A percentile compares a stretch with the other conserved stretches of the same genome.
Evolutionary conservation across 2,329 filamentous ascomycete genomes (phyloP).

Genomic region (Aureobasidium sp.): DNA sequence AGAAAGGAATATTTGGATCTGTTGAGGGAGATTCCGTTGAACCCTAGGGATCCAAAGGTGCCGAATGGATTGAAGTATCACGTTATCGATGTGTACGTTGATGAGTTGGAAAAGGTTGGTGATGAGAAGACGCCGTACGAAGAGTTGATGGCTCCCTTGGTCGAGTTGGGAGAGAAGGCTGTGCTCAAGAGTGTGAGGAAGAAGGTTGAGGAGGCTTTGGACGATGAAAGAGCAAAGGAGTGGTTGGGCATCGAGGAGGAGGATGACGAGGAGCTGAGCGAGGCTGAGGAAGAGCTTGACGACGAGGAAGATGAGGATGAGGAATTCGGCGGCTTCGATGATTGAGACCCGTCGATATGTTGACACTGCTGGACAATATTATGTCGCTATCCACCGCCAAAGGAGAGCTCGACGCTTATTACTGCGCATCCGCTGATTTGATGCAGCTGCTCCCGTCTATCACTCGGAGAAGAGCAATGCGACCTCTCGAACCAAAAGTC

Average conservation of each 20-base stretch:
- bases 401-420: background rate
- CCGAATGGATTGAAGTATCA: slow-evolving; percentile 83
- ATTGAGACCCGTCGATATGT: slow-evolving; percentile 36
- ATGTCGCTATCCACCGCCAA: background rate
- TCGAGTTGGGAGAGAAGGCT: slow-evolving; percentile 48
- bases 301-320: slow-evolving; percentile 41
- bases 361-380: background rate
- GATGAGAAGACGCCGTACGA: slow-evolving; percentile 47
- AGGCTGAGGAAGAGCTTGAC: slow-evolving; percentile 30
- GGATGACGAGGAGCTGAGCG: slow-evolving; percentile 32
- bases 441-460: background rate
- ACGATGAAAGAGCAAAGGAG: slow-evolving; percentile 65
- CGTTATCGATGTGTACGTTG: slow-evolving; percentile 82
- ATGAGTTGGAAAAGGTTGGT: slow-evolving; percentile 72
- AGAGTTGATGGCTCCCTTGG: slow-evolving; percentile 48
- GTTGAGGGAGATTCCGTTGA: slow-evolving; percentile 41
- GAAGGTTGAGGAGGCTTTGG: slow-evolving; percentile 62
- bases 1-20: slow-evolving; percentile 42
- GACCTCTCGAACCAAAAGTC: background rate
- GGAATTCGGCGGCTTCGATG: slow-evolving; percentile 64
- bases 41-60: slow-evolving; percentile 48
- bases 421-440: background rate
- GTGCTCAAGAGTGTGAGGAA: slow-evolving; percentile 65
- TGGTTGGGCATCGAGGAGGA: slow-evolving; percentile 38
- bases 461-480: background rate